A percentile compares a stretch with the other conserved stretches of the same genome.
Conservation (phyloP, 257 asterid species). For the Solanum phureja region DNA sequence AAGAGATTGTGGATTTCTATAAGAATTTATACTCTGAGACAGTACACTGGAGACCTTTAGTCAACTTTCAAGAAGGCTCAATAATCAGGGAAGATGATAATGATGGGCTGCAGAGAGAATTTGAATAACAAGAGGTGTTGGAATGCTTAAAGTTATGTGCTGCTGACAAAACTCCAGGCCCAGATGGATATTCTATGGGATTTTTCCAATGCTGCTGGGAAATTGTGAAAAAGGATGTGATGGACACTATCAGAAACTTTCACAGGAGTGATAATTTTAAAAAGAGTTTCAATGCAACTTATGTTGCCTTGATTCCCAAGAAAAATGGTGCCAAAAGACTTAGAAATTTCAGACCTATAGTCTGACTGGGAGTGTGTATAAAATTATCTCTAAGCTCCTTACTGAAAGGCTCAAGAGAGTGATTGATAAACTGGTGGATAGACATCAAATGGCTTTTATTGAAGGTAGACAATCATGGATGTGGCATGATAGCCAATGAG, state of each 20-base stretch:
- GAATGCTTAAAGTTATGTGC: neutral
- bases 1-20: neutral
- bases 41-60: neutral
- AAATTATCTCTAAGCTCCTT: neutral
- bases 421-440: neutral
- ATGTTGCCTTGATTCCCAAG: neutral
- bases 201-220: neutral
- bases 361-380: neutral
- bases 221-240: neutral
- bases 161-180: neutral
- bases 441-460: neutral
- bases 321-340: neutral
- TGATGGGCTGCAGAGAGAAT: neutral
- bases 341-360: neutral
- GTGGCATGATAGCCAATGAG: neutral
- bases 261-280: neutral
- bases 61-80: neutral
- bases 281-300: neutral
- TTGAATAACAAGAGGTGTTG: neutral
- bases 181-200: neutral
- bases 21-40: neutral
- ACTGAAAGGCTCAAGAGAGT: neutral
- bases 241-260: neutral
- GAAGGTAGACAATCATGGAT: neutral
- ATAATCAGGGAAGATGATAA: neutral